These are phyloP conservation scores for Cladosporium sp. DNA, from an alignment of 2,329 filamentous ascomycete species.

Conservation along the genomic window DNA sequence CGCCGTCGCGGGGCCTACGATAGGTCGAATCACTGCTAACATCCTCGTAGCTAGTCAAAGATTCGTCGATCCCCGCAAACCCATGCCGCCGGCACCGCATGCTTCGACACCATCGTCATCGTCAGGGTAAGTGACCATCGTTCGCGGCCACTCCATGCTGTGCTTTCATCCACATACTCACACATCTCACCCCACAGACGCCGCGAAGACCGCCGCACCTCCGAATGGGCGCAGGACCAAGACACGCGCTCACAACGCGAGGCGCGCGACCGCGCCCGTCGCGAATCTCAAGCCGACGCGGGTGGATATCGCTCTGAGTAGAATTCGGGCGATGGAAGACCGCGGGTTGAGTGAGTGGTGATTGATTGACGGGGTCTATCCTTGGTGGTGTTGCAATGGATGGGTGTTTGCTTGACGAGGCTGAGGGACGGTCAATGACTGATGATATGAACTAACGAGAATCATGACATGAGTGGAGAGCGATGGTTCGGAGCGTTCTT, in stretches of 20 bases:
- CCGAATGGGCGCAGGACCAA: neutral
- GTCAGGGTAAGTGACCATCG: neutral
- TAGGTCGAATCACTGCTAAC: conserved; percentile 29
- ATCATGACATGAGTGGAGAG: too few relatives aligned
- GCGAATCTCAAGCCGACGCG: neutral
- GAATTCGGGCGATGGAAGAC: neutral
- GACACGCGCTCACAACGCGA: neutral
- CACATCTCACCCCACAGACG: neutral
- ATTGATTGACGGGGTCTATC: too few relatives aligned
- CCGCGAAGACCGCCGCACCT: conserved; percentile 1
- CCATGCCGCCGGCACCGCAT: conserved; percentile 1
- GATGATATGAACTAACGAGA: too few relatives aligned
- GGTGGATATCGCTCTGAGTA: conserved; percentile 3
- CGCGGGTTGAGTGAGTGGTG: neutral
- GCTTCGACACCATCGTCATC: neutral
- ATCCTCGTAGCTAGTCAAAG: conserved; percentile 28
- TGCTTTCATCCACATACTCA: too few relatives aligned
- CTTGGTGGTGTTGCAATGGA: too few relatives aligned
- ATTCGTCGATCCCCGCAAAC: conserved; percentile 18
- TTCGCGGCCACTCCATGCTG: too few relatives aligned
- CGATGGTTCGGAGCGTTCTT: too few relatives aligned
- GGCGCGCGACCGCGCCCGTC: neutral
- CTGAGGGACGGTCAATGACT: too few relatives aligned
- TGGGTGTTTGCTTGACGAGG: too few relatives aligned
- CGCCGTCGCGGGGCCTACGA: conserved; percentile 23